Conservation (phyloP, 2,329 filamentous ascomycete species). For the Xylaria sp. region DNA sequence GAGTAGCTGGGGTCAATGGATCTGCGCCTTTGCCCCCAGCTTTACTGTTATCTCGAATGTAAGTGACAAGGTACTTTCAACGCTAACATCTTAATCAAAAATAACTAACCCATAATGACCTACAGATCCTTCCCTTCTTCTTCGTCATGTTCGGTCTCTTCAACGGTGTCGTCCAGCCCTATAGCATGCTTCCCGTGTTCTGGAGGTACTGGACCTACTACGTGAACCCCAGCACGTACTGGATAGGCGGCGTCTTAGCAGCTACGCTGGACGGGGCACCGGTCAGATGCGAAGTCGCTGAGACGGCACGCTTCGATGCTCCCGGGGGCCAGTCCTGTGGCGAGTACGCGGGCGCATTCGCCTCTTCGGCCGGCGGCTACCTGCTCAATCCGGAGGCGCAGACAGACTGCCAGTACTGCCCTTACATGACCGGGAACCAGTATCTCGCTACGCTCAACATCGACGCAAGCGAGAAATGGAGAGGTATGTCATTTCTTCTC, state of each 20-base stretch:
- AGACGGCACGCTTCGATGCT: constrained; percentile 57
- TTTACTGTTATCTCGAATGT: constrained; percentile 79
- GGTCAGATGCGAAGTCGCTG: constrained; percentile 53
- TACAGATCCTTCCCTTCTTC: constrained; percentile 73
- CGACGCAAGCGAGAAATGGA: constrained; percentile 67
- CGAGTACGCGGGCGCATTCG: constrained; percentile 67
- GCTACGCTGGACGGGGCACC: constrained; percentile 61
- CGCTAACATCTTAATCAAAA: background rate
- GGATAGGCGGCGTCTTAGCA: constrained; percentile 72
- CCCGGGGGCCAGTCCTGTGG: constrained; percentile 69
- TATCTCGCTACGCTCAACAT: constrained; percentile 66
- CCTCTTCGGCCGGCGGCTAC: constrained; percentile 60
- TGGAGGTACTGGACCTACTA: constrained; percentile 78
- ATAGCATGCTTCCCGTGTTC: constrained; percentile 67
- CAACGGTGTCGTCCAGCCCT: constrained; percentile 78
- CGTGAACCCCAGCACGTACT: constrained; percentile 68
- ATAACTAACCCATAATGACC: background rate
- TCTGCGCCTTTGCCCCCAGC: constrained; percentile 78
- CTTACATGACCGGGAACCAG: constrained; percentile 61
- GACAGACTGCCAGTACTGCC: constrained; percentile 71
- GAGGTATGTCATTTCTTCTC: constrained; percentile 47
- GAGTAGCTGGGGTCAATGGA: constrained; percentile 81
- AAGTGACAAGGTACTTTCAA: constrained; percentile 31
- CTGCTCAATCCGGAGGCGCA: constrained; percentile 66
- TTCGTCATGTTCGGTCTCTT: constrained; percentile 79